Evolutionary conservation across 352 stramenopile genomes (phyloP).

Genomic region (Phytophthora nicotianae): DNA sequence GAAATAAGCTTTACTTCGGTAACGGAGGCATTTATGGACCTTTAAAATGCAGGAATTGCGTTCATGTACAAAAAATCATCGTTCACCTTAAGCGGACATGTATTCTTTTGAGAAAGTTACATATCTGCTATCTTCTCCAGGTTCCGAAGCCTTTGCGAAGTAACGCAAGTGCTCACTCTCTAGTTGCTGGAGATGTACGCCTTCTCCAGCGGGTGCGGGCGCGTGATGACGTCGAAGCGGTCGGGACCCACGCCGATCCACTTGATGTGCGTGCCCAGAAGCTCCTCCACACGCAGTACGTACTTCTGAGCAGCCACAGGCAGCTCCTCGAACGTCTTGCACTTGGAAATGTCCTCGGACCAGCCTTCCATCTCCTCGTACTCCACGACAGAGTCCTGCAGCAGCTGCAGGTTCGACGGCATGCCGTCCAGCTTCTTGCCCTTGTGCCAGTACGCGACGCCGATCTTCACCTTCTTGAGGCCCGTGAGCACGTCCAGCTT

Average conservation of each 20-base stretch:
- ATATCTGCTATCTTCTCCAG: background rate
- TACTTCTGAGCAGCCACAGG: slow-evolving; percentile 96
- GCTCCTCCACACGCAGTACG: slow-evolving; percentile 96
- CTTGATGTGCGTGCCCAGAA: slow-evolving; percentile 96
- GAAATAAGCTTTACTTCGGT: no score
- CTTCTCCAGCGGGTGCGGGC: slow-evolving; percentile 78
- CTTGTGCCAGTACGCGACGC: slow-evolving; percentile 95
- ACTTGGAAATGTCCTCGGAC: slow-evolving; percentile 97
- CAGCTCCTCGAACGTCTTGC: slow-evolving; percentile 96
- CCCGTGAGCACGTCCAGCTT: slow-evolving; percentile 99
- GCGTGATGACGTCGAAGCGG: slow-evolving; percentile 94
- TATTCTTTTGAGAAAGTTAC: background rate
- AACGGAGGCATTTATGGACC: no score
- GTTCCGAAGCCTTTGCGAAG: slow-evolving; percentile 15
- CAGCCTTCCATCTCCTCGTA: slow-evolving; percentile 95
- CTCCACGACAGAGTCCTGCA: slow-evolving; percentile 94
- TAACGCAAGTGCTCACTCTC: slow-evolving; percentile 14
- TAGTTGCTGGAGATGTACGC: slow-evolving; percentile 40
- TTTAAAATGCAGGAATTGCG: no score
- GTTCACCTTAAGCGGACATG: background rate
- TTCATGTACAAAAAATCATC: no score
- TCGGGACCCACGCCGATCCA: slow-evolving; percentile 99
- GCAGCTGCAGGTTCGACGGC: slow-evolving; percentile 93
- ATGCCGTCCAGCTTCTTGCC: slow-evolving; percentile 94
- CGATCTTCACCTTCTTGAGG: slow-evolving; percentile 96